Base-by-base conservation (phyloP, 495 filamentous ascomycete species). In the Neurospora terricola region DNA sequence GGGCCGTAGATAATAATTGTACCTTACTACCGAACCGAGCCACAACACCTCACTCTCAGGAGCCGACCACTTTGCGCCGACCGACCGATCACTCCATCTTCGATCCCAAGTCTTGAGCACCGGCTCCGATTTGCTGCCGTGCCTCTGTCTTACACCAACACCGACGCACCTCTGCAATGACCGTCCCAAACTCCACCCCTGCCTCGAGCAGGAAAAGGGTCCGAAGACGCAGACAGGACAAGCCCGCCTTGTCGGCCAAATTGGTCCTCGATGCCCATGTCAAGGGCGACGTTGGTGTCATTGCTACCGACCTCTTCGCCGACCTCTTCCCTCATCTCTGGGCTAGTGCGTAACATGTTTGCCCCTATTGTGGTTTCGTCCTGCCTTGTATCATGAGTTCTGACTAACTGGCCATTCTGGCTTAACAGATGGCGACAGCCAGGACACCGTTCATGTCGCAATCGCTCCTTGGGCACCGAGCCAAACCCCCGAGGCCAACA, bases 291-390 rank as follows among this genome's bases (percentile, higher is more conserved):
- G 88, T 94, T 38, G 96, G 93, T 68, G 88, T 96, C 62, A 79
- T 99, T 70, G 96, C 94, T 21, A 91, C 94, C 76, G 92, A 97
- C 80, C 86, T 99, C 40, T 93, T 92, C 73, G 84, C 86, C 38
- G 91, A 96, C 78, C 86, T 98, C 59, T 97, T 97, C 78, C 92
- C 90, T 34, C 85, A 87, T 72, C 78, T 79, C 75, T 81, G 80
- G 74, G 59, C 81, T 77, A 77, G 85, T 84, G 78, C 54, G 75
- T 78, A 30, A 34, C 2, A 8, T 36, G 27, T 34, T 34, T 66
- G 14, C 54, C 54, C 54, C 54, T 66, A 66, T 66, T 34, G 54
- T 69, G 68, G 30, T 40, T 39, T 39, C 59, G 69, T 43, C 9
- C 14, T 23, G 40, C 16, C 5, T 69, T 3, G 71, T 36, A 30